Evolutionary conservation across 2,329 filamentous ascomycete genomes (phyloP).

Genomic region (Zopfia rhizophila): DNA sequence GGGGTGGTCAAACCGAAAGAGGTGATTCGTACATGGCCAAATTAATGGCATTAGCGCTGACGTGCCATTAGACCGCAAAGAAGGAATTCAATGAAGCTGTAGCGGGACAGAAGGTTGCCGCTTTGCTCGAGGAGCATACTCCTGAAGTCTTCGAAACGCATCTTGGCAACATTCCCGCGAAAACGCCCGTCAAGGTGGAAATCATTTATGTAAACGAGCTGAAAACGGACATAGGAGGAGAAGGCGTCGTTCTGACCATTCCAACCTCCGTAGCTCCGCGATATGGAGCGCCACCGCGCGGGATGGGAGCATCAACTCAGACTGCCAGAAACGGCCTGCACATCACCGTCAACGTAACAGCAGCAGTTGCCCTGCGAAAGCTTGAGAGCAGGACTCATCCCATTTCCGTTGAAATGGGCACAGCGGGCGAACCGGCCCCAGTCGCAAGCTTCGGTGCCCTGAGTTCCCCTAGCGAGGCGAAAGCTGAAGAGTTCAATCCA

Average conservation of each 20-base stretch:
- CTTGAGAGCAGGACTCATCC: constrained; percentile 13
- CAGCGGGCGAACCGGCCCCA: constrained; percentile 1
- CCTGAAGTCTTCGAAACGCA: constrained; percentile 24
- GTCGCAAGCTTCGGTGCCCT: not conserved
- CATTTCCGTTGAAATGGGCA: constrained; percentile 16
- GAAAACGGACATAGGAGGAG: constrained; percentile 16
- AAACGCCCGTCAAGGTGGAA: constrained; percentile 16
- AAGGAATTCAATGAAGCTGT: constrained; percentile 19
- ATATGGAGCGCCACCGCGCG: constrained; percentile 16
- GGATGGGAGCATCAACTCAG: not conserved
- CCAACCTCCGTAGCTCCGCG: constrained; percentile 26
- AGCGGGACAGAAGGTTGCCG: constrained; percentile 5
- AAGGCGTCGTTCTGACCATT: constrained; percentile 20
- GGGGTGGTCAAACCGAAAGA: constrained; percentile 19
- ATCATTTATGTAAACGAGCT: constrained; percentile 22
- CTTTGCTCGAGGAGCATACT: constrained; percentile 23
- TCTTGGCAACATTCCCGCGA: constrained; percentile 23
- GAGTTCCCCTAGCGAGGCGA: not conserved
- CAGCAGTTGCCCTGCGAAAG: not conserved
- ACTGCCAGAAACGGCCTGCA: constrained; percentile 2
- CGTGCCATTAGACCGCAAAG: constrained; percentile 2
- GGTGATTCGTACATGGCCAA: not conserved
- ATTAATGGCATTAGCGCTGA: not conserved
- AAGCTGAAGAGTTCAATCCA: not conserved
- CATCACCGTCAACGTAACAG: constrained; percentile 9